Conservation (phyloP, 2,329 filamentous ascomycete species). For the Penicillium sp. region DNA sequence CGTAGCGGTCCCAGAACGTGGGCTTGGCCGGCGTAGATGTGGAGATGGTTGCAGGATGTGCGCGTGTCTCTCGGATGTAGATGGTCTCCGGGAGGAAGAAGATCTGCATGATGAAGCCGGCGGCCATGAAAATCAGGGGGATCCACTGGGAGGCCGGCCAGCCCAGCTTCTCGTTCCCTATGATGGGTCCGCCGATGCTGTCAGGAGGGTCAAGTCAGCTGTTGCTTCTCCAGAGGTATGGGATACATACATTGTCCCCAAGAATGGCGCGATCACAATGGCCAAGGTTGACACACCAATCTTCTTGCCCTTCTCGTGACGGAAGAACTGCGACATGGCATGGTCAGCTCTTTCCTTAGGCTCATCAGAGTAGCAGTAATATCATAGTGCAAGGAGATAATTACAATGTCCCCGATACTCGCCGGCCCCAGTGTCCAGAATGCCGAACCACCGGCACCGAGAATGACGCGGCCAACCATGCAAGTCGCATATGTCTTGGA, state of each 20-base stretch:
- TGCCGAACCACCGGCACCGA: conserved; percentile 8
- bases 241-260: conserved; percentile 7
- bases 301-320: conserved; percentile 8
- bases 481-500: conserved; percentile 7
- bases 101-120: conserved; percentile 7
- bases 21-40: not conserved
- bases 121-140: conserved; percentile 5
- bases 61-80: conserved; percentile 3
- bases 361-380: too few species aligned
- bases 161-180: conserved; percentile 5
- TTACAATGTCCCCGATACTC: conserved; percentile 8
- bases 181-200: conserved; percentile 7
- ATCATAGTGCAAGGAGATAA: too few species aligned
- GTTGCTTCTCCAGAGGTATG: not conserved
- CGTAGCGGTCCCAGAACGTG: conserved; percentile 4
- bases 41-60: not conserved
- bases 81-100: conserved; percentile 9
- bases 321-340: conserved; percentile 2
- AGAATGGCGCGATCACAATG: conserved; percentile 5
- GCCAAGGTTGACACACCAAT: conserved; percentile 8
- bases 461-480: conserved; percentile 7
- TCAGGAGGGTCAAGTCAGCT: not conserved
- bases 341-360: not conserved
- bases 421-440: conserved; percentile 9
- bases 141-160: conserved; percentile 9